Evolutionary conservation across 1,139 yeast species (phyloP).

Genomic region (Debaryomyces nepalensis): DNA sequence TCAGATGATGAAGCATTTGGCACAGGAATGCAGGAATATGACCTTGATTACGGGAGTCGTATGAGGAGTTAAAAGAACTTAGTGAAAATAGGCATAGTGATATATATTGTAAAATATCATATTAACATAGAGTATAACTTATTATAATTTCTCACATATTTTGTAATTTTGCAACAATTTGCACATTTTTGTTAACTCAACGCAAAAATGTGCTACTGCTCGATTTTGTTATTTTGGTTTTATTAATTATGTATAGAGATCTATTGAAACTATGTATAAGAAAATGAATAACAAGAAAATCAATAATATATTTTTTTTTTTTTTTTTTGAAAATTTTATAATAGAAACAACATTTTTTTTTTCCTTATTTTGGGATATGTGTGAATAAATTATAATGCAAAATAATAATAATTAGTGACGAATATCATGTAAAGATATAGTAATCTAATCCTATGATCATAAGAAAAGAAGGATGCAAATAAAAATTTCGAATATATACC

Average conservation of each 20-base stretch:
- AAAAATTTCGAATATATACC: slow-evolving; percentile 9
- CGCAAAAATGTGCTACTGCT: background rate
- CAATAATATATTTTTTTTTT: slow-evolving; percentile 12
- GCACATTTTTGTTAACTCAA: too few relatives aligned
- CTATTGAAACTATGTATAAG: slow-evolving; percentile 14
- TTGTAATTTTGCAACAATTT: background rate
- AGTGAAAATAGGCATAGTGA: too few relatives aligned
- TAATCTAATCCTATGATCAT: slow-evolving; percentile 9
- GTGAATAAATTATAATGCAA: slow-evolving; percentile 11
- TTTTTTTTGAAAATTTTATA: slow-evolving; percentile 7
- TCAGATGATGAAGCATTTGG: slow-evolving; percentile 6
- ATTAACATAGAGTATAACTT: too few relatives aligned
- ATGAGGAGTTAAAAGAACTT: slow-evolving; percentile 3
- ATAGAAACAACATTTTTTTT: slow-evolving; percentile 4
- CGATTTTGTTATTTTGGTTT: slow-evolving; percentile 8
- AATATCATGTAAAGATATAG: slow-evolving; percentile 8
- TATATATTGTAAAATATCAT: too few relatives aligned
- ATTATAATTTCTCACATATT: background rate
- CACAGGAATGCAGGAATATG: slow-evolving; percentile 6
- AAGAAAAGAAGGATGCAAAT: slow-evolving; percentile 12
- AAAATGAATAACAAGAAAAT: slow-evolving; percentile 12
- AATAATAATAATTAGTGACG: slow-evolving; percentile 9
- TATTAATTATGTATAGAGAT: slow-evolving; percentile 11
- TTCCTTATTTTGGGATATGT: slow-evolving; percentile 9
- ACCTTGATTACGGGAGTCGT: background rate